A percentile compares a stretch with the other conserved stretches of the same genome.
Evolutionary conservation across 306 rosid genomes (phyloP).

Genomic region (Casuarina cunninghamiana): DNA sequence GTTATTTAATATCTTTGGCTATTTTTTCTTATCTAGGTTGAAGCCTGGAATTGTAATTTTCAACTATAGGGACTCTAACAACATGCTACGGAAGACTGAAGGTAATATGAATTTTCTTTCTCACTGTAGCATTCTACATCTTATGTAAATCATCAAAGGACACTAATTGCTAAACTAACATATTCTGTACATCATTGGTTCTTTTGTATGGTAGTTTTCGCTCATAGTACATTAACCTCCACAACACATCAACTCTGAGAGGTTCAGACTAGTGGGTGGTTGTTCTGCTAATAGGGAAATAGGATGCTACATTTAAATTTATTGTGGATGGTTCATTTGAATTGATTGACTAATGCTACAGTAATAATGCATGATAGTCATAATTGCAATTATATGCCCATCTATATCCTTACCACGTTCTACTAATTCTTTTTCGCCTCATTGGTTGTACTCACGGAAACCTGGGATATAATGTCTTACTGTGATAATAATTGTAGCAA

Average conservation of each 20-base stretch:
- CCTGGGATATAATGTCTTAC: not conserved
- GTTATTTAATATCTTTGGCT: conserved; percentile 21
- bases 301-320: not conserved
- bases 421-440: not conserved
- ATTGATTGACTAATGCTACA: too few relatives aligned
- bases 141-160: not conserved
- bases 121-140: conserved; percentile 14
- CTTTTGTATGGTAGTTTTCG: not conserved
- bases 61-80: conserved; percentile 85
- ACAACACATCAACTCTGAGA: not conserved
- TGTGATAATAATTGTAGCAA: not conserved
- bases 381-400: too few relatives aligned
- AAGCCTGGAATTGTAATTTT: conserved; percentile 79
- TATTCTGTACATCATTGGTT: not conserved
- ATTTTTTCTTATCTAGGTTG: conserved; percentile 46
- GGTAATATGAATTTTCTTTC: conserved; percentile 45
- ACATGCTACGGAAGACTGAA: conserved; percentile 78
- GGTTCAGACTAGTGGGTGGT: not conserved
- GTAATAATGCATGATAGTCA: too few relatives aligned
- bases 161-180: conserved; percentile 12
- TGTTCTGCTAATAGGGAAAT: not conserved
- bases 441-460: not conserved
- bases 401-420: not conserved
- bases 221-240: not conserved
- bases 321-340: not conserved